A percentile compares a stretch with the other conserved stretches of the same genome.
These are phyloP conservation scores for Coemansia sp. DNA, from an alignment of 192 early-diverging fungal genomes.

Conservation along the genomic window DNA sequence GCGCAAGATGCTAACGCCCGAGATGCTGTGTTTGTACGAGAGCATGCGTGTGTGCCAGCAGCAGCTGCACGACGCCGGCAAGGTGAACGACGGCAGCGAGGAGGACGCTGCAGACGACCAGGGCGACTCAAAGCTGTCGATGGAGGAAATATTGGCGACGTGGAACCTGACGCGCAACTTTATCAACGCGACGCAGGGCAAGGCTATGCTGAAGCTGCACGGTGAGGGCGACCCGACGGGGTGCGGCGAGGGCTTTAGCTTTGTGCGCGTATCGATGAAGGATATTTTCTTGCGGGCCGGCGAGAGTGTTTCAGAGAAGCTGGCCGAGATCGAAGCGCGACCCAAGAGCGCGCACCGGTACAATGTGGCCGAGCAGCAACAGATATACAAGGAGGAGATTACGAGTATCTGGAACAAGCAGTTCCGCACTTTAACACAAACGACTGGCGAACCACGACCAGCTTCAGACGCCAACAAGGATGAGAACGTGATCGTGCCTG, in stretches of 20 bases:
- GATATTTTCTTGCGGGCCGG: constrained; percentile 90
- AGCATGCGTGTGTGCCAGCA: constrained; percentile 92
- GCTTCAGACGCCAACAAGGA: constrained; percentile 31
- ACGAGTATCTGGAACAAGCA: constrained; percentile 92
- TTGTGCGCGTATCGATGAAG: constrained; percentile 95
- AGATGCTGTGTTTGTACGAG: constrained; percentile 93
- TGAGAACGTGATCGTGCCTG: constrained; percentile 43
- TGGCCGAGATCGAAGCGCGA: constrained; percentile 75
- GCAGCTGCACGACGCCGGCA: constrained; percentile 85
- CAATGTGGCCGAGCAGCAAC: constrained; percentile 91
- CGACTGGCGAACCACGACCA: constrained; percentile 40
- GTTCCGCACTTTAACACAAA: constrained; percentile 61
- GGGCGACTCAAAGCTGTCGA: constrained; percentile 67
- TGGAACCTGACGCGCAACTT: constrained; percentile 97
- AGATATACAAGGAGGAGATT: constrained; percentile 93
- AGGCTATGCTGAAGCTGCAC: constrained; percentile 92
- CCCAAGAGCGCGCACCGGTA: constrained; percentile 82
- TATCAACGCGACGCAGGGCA: constrained; percentile 86
- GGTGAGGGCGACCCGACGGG: constrained; percentile 98
- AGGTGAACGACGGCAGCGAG: constrained; percentile 62
- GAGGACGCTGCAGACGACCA: constrained; percentile 64
- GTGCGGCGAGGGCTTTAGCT: constrained; percentile 94
- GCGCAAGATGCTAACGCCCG: constrained; percentile 87
- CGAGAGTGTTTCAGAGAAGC: constrained; percentile 78
- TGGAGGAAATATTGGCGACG: constrained; percentile 91